Evolutionary conservation across 345 rosid genomes (phyloP).

Genomic region (Pugionium dolabratum): DNA sequence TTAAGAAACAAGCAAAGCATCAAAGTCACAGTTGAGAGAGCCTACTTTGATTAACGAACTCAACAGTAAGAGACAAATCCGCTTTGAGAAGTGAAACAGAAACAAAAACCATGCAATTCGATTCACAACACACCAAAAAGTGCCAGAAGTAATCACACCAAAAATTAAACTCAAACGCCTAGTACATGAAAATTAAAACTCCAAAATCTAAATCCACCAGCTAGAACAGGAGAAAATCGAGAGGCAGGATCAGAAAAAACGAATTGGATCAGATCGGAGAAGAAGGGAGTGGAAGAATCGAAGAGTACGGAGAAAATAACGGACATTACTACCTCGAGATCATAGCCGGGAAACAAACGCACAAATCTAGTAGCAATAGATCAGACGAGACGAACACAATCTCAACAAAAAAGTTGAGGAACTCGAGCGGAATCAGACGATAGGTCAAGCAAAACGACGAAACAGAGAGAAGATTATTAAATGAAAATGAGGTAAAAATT

Average conservation of each 20-base stretch:
- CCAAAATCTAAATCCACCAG: conserved; percentile 26
- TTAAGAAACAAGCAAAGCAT: conserved; percentile 1
- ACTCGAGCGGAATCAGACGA: conserved; percentile 1
- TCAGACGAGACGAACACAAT: not conserved
- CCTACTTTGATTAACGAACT: conserved; percentile 14
- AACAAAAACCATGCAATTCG: conserved; percentile 18
- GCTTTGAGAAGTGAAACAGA: not conserved
- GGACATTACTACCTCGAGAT: conserved; percentile 32
- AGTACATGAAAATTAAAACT: not conserved
- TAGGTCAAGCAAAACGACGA: not conserved
- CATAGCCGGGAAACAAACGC: conserved; percentile 12
- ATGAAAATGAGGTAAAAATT: conserved; percentile 13
- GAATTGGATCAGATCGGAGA: conserved; percentile 37
- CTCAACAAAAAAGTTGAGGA: not conserved
- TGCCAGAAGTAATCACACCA: not conserved
- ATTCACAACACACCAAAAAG: conserved; percentile 6
- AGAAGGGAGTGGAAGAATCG: not conserved
- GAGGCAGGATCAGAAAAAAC: conserved; percentile 10
- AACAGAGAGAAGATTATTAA: conserved; percentile 23
- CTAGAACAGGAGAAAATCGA: not conserved
- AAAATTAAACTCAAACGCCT: not conserved
- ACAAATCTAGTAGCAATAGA: conserved; percentile 14
- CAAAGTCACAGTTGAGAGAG: not conserved
- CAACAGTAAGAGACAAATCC: conserved; percentile 3
- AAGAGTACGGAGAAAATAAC: not conserved